Conservation (phyloP, 768 basidiomycete genomes). For the Mycena amicta region DNA sequence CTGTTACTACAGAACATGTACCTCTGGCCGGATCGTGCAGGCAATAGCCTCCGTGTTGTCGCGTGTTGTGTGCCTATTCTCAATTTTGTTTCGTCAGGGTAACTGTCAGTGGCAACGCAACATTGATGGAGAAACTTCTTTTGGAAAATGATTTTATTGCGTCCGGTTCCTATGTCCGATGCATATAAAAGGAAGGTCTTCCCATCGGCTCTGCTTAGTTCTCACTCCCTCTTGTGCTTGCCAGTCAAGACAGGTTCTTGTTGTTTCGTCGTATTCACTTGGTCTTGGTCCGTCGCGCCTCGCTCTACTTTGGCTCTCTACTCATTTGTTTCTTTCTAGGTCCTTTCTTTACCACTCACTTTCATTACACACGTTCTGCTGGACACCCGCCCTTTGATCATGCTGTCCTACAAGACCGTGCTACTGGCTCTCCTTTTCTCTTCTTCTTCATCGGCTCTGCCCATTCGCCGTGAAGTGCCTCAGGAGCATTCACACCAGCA, state of each 20-base stretch:
- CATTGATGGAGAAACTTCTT: background rate
- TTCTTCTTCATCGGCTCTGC: conserved; percentile 15
- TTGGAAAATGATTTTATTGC: conserved; percentile 1
- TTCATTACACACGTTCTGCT: conserved; percentile 25
- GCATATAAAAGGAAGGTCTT: conserved; percentile 8
- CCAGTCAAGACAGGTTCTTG: conserved; percentile 60
- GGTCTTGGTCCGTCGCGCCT: conserved; percentile 29
- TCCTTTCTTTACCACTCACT: conserved; percentile 27
- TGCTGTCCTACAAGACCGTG: conserved; percentile 40
- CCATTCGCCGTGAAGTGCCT: conserved; percentile 3
- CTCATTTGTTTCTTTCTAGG: conserved; percentile 20
- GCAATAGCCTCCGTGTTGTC: too few relatives aligned
- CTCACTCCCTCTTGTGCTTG: conserved; percentile 38
- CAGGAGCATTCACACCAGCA: conserved; percentile 65
- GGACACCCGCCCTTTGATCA: conserved; percentile 28
- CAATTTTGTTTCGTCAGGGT: background rate
- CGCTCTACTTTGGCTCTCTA: background rate
- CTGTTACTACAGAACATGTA: too few relatives aligned
- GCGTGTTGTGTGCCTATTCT: background rate
- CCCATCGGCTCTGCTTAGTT: conserved; percentile 6
- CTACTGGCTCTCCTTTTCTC: conserved; percentile 39
- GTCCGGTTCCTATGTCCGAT: conserved; percentile 3
- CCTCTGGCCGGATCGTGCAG: too few relatives aligned
- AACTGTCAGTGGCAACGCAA: background rate
- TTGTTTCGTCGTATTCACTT: conserved; percentile 33